Evolutionary conservation across 306 rosid genomes (phyloP).

Genomic region (Fagus crenata): DNA sequence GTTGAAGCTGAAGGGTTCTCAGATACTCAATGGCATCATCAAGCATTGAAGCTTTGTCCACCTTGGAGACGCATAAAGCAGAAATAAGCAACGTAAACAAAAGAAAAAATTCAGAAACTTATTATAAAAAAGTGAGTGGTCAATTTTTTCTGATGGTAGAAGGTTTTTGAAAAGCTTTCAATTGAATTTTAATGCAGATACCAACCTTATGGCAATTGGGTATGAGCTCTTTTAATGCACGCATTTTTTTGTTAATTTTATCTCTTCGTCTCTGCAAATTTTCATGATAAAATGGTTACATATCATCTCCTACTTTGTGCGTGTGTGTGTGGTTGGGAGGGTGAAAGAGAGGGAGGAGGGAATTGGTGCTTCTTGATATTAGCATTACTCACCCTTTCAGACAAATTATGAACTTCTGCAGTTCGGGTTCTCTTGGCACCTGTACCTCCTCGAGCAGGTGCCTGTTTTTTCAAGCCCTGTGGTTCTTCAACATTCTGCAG

Average conservation of each 20-base stretch:
- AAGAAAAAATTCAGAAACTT: not conserved
- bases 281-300: conserved; percentile 3
- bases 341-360: no score
- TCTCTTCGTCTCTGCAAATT: conserved; percentile 53
- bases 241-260: conserved; percentile 51
- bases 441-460: conserved; percentile 16
- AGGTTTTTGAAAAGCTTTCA: not conserved
- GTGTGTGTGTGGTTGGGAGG: not conserved
- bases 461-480: conserved; percentile 25
- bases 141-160: not conserved
- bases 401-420: conserved; percentile 30
- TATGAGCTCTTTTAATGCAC: conserved; percentile 47
- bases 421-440: conserved; percentile 38
- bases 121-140: not conserved
- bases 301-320: not conserved
- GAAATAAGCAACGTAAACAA: not conserved
- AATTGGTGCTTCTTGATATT: not conserved
- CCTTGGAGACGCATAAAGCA: conserved; percentile 24
- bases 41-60: conserved; percentile 56
- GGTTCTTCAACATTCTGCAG: conserved; percentile 46
- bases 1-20: conserved; percentile 52
- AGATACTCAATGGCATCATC: conserved; percentile 61
- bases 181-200: not conserved
- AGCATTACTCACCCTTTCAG: conserved; percentile 48
- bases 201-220: conserved; percentile 57